phyloP scores from a whole-genome alignment of 306 rosid species.

The Geum urbanum region DNA sequence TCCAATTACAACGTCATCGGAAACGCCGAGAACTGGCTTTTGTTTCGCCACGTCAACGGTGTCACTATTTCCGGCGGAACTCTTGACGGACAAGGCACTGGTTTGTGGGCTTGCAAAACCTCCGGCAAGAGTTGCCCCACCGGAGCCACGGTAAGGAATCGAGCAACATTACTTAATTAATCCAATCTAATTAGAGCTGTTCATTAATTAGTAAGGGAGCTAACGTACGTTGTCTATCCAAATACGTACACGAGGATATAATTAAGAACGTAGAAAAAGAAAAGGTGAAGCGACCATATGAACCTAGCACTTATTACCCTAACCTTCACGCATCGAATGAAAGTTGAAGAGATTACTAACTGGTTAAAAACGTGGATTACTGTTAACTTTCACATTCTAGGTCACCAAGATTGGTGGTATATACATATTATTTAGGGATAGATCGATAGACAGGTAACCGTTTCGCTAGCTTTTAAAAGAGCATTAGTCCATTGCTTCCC shows the following conservation, averaged over 20 bases:
- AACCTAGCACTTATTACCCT: not conserved
- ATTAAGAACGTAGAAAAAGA: not conserved
- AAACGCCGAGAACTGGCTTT: slow-evolving; percentile 33
- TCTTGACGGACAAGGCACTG: slow-evolving; percentile 47
- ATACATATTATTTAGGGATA: not conserved
- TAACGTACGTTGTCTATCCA: not conserved
- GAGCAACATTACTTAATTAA: not conserved
- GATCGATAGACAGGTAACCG: not conserved
- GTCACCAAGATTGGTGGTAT: not conserved
- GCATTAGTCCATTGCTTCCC: not conserved
- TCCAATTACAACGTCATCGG: slow-evolving; percentile 40
- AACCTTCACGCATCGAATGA: not conserved
- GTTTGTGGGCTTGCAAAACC: slow-evolving; percentile 47
- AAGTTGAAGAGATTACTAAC: not conserved
- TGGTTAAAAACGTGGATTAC: not conserved
- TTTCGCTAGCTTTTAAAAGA: not conserved
- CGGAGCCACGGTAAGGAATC: slow-evolving; percentile 45
- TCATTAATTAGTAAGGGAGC: not conserved
- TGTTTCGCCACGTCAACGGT: slow-evolving; percentile 33
- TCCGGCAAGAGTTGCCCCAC: slow-evolving; percentile 40
- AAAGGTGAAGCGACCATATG: not conserved
- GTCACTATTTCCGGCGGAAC: slow-evolving; percentile 39
- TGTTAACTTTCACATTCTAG: not conserved
- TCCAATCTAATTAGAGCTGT: not conserved
- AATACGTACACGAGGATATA: too few relatives aligned